These are phyloP conservation scores for Astathelohania contejeani DNA, from an alignment of 371 early-diverging fungal species.

Conservation along the genomic window DNA sequence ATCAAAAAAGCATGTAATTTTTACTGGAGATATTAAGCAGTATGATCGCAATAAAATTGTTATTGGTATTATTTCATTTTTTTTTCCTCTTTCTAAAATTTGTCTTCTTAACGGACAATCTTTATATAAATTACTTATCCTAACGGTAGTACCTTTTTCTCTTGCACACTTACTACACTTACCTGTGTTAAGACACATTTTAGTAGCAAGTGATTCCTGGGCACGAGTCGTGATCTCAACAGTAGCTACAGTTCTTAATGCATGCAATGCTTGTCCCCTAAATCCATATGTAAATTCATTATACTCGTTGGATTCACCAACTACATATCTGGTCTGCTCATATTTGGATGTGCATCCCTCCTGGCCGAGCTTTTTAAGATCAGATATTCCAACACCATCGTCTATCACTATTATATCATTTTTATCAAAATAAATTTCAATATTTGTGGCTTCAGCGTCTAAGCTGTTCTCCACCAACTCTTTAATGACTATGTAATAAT, in stretches of 20 bases:
- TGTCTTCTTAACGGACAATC: constrained; percentile 33
- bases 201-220: background rate
- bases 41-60: constrained; percentile 20
- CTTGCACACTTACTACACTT: constrained; percentile 3
- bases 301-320: constrained; percentile 6
- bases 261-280: constrained; percentile 47
- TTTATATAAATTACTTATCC: constrained; percentile 38
- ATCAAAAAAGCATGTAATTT: constrained; percentile 28
- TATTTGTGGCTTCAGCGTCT: constrained; percentile 67
- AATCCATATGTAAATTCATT: constrained; percentile 38
- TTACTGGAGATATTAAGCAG: constrained; percentile 20
- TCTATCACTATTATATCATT: constrained; percentile 46
- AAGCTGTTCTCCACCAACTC: constrained; percentile 88
- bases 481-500: constrained; percentile 54
- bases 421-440: constrained; percentile 66
- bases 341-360: constrained; percentile 33
- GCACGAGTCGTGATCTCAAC: constrained; percentile 33
- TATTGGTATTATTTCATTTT: constrained; percentile 21
- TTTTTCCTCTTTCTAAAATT: constrained; percentile 9
- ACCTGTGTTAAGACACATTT: constrained; percentile 13
- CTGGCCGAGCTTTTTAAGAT: constrained; percentile 10
- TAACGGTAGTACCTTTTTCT: constrained; percentile 42
- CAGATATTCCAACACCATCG: constrained; percentile 6
- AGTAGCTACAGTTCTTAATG: constrained; percentile 32
- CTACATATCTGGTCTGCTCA: constrained; percentile 18